Base-by-base conservation (phyloP, 306 rosid species). In the Acacia melanoxylon region DNA sequence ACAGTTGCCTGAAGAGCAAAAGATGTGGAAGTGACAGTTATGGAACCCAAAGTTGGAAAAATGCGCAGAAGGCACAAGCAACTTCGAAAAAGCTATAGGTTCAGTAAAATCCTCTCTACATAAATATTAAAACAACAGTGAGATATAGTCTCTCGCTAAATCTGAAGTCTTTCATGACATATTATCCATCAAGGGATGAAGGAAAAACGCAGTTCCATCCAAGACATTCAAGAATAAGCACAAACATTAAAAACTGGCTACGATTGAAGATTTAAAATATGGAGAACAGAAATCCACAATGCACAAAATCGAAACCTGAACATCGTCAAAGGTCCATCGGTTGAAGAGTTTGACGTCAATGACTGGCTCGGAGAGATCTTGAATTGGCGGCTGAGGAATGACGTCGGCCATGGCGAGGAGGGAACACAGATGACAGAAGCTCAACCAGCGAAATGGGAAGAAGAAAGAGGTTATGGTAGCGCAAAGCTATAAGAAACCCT, bases 291-390 rank as follows among this genome's bases (percentile, higher is more conserved):
- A 19, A 44, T 8, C 17, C 15, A 45, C 14, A 45, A 72, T 54
- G 41, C 54, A 24, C 8, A 45, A 45, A 46, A 25, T 15, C 19
- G 4, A 49, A 76, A 84, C 84, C 81, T 59, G 78, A 31, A 75
- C 82, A n/a, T 84, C 87, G 16, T 75, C 84, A 6, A 69, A 80
- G 69, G 78, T 75, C 87, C 82, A 84, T 13, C 84, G 81, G 42
- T 84, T 80, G 74, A 84, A 84, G 84, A 84, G 87, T 79, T 80
- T 80, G 61, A 84, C 87, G 33, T 84, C 83, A 37, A 42, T 40
- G 35, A n/a, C 42, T 10, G 65, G 25, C 22, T 65, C 54, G 24
- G 45, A 67, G 52, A 24, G 40, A 1, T 75, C 84, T 9, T 40
- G 84, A 44, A 2, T 22, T 1, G 13, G n/a, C 1, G 2, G 49